Evolutionary conservation across 2,329 filamentous ascomycete species (phyloP), one percentile per base, ranked within the genome.

Genomic region (Phialophora verrucosa): DNA sequence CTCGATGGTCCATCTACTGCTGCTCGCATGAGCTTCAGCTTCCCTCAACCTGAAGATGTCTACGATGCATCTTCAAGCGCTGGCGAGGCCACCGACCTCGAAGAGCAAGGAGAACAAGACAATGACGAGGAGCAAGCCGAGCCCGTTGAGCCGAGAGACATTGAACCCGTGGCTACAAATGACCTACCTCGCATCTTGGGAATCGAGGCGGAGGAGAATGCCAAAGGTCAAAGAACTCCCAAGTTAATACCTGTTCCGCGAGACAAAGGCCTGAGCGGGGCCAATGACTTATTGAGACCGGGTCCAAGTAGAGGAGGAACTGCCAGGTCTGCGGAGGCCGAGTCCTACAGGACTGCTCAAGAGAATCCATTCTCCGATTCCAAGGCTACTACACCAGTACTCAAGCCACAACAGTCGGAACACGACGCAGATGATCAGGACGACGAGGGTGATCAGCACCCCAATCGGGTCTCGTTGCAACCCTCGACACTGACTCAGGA

Each of bases 11-110:
- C 73, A 2, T 76, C 75, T 31, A 69, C 72, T 7, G 72, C 72
- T 25, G 73, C 73, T 5, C 63, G 69, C 23, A 69, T 73, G 51
- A 68, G 65, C 49, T 72, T 74, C 62, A 75, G 74, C 59, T 78
- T 78, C 62, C 76, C 75, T 10, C 76, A 78, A 58, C 76, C 76
- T 11, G 70, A 73, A 50, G 75, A 78, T 65, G 62, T 74, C 4
- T 69, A 74, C 54, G 74, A 73, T 38, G 71, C 71, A 25, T 47
- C 56, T 64, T 63, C 62, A 4, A 53, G 54, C 29, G 66, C 55
- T 12, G 62, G 29, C 10, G 59, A 65, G 4, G 58, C 31, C 12
- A 64, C 66, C 1, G 67, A 67, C 35, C 63, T 69, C 1, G 67
- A 63, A 20, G 67, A 68, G 49, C 38, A 69, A 4, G 68, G 63